Conservation (phyloP, 1,284 basidiomycete genomes). For the Cystobasidium slooffiae region DNA sequence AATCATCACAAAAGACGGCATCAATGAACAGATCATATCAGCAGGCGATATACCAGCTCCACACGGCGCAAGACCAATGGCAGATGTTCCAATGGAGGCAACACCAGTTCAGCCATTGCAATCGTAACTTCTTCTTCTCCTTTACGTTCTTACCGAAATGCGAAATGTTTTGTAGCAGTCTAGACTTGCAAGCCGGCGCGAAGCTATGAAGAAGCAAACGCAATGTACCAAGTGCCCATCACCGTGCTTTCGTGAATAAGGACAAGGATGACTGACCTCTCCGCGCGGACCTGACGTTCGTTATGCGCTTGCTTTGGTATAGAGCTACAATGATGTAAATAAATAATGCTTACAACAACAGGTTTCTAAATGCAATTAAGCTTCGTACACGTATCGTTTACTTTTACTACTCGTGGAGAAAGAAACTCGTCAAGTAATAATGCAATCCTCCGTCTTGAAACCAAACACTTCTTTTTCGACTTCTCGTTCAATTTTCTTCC, state of each 20-base stretch:
- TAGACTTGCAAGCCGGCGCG: constrained; percentile 3
- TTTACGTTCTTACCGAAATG: neutral
- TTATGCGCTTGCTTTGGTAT: too few relatives aligned
- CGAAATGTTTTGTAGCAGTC: constrained; percentile 19
- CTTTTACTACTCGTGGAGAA: neutral
- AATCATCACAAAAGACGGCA: constrained; percentile 41
- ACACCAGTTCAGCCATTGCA: constrained; percentile 21
- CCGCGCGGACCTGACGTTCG: too few relatives aligned
- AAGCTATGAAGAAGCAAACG: neutral
- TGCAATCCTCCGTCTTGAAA: constrained; percentile 52
- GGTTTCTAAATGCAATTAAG: neutral
- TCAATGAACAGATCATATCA: constrained; percentile 32
- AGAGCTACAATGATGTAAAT: neutral
- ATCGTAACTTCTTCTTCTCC: neutral
- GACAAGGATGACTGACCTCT: too few relatives aligned
- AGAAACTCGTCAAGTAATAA: constrained; percentile 31
- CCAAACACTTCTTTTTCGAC: constrained; percentile 73
- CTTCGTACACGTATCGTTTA: neutral
- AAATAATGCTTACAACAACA: constrained; percentile 1
- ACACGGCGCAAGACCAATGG: constrained; percentile 20
- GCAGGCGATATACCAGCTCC: constrained; percentile 39
- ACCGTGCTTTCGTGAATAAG: neutral
- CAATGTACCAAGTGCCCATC: neutral
- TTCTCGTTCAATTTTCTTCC: constrained; percentile 94
- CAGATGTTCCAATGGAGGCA: constrained; percentile 37